Percentiles rank a stretch among this genome's conserved stretches.
Evolutionary conservation across 371 early-diverging fungal species (phyloP).

Genomic region (Apophysomyces trapeziformis): DNA sequence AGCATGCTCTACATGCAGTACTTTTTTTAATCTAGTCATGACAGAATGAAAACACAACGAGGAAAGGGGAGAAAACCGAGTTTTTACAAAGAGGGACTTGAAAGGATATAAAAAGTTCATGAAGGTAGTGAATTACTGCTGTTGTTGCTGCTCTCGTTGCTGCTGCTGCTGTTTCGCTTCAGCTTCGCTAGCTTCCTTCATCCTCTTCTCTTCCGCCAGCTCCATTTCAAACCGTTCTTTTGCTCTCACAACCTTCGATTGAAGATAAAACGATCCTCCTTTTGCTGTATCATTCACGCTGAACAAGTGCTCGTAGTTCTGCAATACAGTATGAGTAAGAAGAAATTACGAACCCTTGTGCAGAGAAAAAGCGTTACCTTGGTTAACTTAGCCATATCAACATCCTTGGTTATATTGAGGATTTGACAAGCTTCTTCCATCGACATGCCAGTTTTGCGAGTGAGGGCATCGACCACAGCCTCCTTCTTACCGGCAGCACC

Average conservation of each 20-base stretch:
- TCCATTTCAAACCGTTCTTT: conserved; percentile 93
- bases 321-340: neutral
- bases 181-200: conserved; percentile 42
- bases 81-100: conserved; percentile 6
- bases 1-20: conserved; percentile 8
- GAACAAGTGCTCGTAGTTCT: conserved; percentile 92
- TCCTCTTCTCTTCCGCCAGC: conserved; percentile 51
- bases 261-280: conserved; percentile 94
- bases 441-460: conserved; percentile 85
- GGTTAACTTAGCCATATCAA: conserved; percentile 70
- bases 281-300: conserved; percentile 83
- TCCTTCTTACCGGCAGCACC: conserved; percentile 43
- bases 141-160: conserved; percentile 26
- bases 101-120: conserved; percentile 2
- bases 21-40: conserved; percentile 3
- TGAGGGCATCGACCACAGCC: conserved; percentile 73
- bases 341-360: conserved; percentile 5
- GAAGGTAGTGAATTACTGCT: conserved; percentile 21
- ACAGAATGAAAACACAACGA: neutral
- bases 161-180: conserved; percentile 22
- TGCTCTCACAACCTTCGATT: conserved; percentile 93
- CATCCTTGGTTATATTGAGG: conserved; percentile 82
- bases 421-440: conserved; percentile 94
- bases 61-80: neutral
- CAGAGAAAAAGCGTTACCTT: conserved; percentile 55